A percentile compares a stretch with the other conserved stretches of the same genome.
These are phyloP conservation scores for Zygotorulaspora chibaensis DNA, from an alignment of 805 yeast genomes.

Conservation along the genomic window DNA sequence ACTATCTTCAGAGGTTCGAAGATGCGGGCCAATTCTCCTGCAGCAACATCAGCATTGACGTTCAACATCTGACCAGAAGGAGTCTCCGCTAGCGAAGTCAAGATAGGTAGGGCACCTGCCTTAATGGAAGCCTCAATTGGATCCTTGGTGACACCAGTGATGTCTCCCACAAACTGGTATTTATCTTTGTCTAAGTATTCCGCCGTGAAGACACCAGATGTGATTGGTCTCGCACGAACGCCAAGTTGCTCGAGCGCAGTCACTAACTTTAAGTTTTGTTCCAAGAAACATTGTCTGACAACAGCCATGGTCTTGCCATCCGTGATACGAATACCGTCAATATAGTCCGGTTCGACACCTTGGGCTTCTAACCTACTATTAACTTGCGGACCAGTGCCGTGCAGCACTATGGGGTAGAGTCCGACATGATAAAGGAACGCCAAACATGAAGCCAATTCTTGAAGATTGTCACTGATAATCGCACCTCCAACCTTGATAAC, in stretches of 20 bases:
- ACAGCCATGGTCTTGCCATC: slow-evolving; percentile 93
- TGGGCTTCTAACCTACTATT: slow-evolving; percentile 88
- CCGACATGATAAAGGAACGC: slow-evolving; percentile 98
- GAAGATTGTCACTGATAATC: slow-evolving; percentile 88
- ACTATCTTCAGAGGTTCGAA: slow-evolving; percentile 97
- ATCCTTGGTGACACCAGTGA: slow-evolving; percentile 78
- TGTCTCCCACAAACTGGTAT: slow-evolving; percentile 89
- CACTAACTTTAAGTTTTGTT: slow-evolving; percentile 90
- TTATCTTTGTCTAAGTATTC: slow-evolving; percentile 85
- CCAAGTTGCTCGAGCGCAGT: slow-evolving; percentile 96
- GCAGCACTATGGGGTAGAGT: slow-evolving; percentile 90
- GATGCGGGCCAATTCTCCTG: slow-evolving; percentile 94
- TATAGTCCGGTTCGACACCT: slow-evolving; percentile 93
- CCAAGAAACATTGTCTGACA: slow-evolving; percentile 90
- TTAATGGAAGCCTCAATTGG: slow-evolving; percentile 90
- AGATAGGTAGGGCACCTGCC: slow-evolving; percentile 94
- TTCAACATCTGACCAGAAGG: slow-evolving; percentile 94
- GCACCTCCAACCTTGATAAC: slow-evolving; percentile 99
- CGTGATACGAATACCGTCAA: slow-evolving; percentile 95
- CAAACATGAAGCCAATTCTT: slow-evolving; percentile 89
- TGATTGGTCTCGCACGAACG: slow-evolving; percentile 96
- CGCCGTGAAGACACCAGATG: slow-evolving; percentile 95
- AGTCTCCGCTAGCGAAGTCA: slow-evolving; percentile 96
- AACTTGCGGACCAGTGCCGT: slow-evolving; percentile 99
- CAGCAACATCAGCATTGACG: slow-evolving; percentile 98